Evolutionary conservation across 129 eudicot species (phyloP).

Genomic region (Artemisia tridentata): DNA sequence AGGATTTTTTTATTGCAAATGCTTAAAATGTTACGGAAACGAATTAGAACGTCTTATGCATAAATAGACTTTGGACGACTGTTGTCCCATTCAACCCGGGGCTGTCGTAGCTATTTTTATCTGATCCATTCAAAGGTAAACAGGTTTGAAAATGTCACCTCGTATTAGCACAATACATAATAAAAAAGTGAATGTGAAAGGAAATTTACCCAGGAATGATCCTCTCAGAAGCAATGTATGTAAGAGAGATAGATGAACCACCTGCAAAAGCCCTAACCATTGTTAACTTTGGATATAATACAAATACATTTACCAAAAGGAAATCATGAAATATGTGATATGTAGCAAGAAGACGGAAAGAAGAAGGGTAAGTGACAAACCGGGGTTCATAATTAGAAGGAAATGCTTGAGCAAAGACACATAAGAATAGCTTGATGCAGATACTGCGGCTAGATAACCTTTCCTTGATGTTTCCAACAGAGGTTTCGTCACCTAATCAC

Average conservation of each 20-base stretch:
- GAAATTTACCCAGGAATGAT: constrained; percentile 79
- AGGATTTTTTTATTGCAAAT: background rate
- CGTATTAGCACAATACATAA: constrained; percentile 6
- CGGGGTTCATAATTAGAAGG: constrained; percentile 92
- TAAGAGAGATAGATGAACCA: constrained; percentile 86
- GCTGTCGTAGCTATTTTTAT: background rate
- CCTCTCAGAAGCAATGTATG: constrained; percentile 92
- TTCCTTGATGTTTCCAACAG: constrained; percentile 85
- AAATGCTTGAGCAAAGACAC: constrained; percentile 90
- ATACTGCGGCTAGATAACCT: constrained; percentile 93
- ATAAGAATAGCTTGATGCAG: constrained; percentile 94
- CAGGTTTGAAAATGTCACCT: background rate
- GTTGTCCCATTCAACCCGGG: background rate
- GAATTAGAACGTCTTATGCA: background rate
- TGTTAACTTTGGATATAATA: constrained; percentile 6
- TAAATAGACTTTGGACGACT: background rate
- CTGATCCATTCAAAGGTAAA: background rate
- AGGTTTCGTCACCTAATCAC: constrained; percentile 76
- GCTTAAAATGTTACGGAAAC: background rate
- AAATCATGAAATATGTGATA: background rate
- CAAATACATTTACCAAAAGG: background rate
- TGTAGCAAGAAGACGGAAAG: constrained; percentile 2
- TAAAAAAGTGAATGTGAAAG: background rate
- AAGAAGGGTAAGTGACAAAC: constrained; percentile 31
- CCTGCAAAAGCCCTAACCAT: constrained; percentile 43